These are phyloP conservation scores for Xylariaceae sp. DNA, from an alignment of 2,329 filamentous ascomycete genomes.

Conservation along the genomic window DNA sequence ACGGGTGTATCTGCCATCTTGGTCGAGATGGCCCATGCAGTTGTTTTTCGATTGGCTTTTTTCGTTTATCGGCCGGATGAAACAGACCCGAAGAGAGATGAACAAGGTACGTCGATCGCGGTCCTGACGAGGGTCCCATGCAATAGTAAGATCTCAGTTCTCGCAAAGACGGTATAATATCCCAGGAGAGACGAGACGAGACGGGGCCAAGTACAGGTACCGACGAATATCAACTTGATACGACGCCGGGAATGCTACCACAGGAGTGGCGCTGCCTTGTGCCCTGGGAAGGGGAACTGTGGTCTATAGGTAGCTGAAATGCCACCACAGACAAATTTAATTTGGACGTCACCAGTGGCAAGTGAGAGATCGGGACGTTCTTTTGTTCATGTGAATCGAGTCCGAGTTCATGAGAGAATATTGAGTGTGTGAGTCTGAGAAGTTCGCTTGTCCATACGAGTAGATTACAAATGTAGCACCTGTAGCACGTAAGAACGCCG, in stretches of 20 bases:
- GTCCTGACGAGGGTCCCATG: not conserved
- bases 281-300: not conserved
- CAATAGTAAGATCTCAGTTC: not conserved
- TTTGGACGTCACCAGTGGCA: not conserved
- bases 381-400: too few relatives aligned
- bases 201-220: not conserved
- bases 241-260: not conserved
- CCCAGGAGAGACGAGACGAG: not conserved
- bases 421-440: too few relatives aligned
- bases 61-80: not conserved
- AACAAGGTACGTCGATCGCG: not conserved
- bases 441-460: too few relatives aligned
- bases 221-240: not conserved
- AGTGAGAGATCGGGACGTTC: too few relatives aligned
- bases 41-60: conserved; percentile 1
- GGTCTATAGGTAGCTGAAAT: not conserved
- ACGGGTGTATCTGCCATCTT: conserved; percentile 35
- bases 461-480: too few relatives aligned
- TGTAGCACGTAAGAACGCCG: too few relatives aligned
- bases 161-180: not conserved
- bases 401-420: too few relatives aligned
- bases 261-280: not conserved
- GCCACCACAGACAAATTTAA: not conserved
- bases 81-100: conserved; percentile 1
- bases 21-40: not conserved